phyloP scores from a whole-genome alignment of 106 monocot species.

The Dioscorea zingiberensis region DNA sequence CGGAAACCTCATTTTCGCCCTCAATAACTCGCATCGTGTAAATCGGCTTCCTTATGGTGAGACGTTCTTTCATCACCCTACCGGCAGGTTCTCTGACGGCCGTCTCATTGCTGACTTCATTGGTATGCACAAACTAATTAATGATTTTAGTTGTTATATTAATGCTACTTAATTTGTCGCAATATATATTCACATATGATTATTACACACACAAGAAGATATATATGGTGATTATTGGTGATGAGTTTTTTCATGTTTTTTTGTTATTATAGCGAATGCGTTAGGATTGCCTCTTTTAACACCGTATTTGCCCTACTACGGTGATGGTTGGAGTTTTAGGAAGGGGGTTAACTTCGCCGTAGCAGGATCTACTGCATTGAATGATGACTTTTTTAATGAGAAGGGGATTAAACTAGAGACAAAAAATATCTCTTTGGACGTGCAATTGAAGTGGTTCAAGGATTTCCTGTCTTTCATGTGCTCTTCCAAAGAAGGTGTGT shows the following conservation, averaged over 20 bases:
- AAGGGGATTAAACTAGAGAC: conserved; percentile 20
- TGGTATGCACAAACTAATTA: too few relatives aligned
- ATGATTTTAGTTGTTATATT: too few relatives aligned
- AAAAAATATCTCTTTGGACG: too few relatives aligned
- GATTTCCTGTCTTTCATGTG: too few relatives aligned
- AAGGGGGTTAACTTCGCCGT: conserved; percentile 63
- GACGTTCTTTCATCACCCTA: conserved; percentile 26
- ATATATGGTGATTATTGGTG: too few relatives aligned
- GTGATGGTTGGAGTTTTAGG: conserved; percentile 15
- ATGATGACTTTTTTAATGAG: conserved; percentile 16
- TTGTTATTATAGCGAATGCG: conserved; percentile 11
- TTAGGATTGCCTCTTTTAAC: conserved; percentile 25
- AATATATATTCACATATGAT: too few relatives aligned
- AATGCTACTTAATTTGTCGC: too few relatives aligned
- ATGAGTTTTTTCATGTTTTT: too few relatives aligned
- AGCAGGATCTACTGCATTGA: conserved; percentile 49
- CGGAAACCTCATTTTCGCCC: conserved; percentile 23
- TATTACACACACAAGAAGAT: too few relatives aligned
- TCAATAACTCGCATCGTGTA: not conserved
- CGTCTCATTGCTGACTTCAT: conserved; percentile 35
- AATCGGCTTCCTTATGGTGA: conserved; percentile 22
- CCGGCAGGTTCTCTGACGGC: conserved; percentile 43
- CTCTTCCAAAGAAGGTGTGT: too few relatives aligned
- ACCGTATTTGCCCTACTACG: not conserved
- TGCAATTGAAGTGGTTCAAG: too few relatives aligned